Base-by-base conservation (phyloP, 1,284 basidiomycete species). In the Amylostereum chailletii region DNA sequence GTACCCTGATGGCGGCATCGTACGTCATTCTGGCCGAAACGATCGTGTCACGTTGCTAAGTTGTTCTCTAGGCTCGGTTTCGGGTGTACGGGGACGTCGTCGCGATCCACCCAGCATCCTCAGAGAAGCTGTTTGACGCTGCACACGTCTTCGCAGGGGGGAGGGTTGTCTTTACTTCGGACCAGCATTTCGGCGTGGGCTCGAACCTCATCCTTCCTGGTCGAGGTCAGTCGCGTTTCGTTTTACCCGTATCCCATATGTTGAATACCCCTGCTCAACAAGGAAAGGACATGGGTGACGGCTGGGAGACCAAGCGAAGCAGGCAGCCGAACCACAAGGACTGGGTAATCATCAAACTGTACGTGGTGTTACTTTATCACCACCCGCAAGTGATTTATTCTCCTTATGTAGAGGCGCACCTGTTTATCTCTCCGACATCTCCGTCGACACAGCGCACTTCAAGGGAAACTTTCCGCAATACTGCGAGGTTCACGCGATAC, bases 221-320 rank as follows among this genome's bases (percentile, higher is more conserved):
- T 34, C 71, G 95, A 64, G 89, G 88, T 63, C 61, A 62, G 62
- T 63, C 52, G 36, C 30, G 36, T 36, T 27, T 30, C 0, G 40
- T 19, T 19, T 19, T 19, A 19, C 19, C 19, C 19, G 19, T 19
- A 19, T 19, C 19, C 19, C 19, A 19, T 19, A 19, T 19, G 19
- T 19, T 19, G 19, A 19, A 19, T 19, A 19, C 19, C 19, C 19
- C 19, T 19, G 33, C 29, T 32, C 6, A 46, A 50, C 41, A 31
- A 47, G 71, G 72, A 7, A 84, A 85, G 61, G 89, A 96, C 61
- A 99, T 99, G 94, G 86, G 93, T 11, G 94, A 98, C 63, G 95
- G 96, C 4, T 99, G 95, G 96, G 95, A 99, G 69, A 98, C 95
- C 1, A 91, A 90, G 63, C 80, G 96, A 50, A 94, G 87, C 58